These are phyloP conservation scores for Sungouiella thailandica DNA, from an alignment of 805 yeast species.

Conservation along the genomic window DNA sequence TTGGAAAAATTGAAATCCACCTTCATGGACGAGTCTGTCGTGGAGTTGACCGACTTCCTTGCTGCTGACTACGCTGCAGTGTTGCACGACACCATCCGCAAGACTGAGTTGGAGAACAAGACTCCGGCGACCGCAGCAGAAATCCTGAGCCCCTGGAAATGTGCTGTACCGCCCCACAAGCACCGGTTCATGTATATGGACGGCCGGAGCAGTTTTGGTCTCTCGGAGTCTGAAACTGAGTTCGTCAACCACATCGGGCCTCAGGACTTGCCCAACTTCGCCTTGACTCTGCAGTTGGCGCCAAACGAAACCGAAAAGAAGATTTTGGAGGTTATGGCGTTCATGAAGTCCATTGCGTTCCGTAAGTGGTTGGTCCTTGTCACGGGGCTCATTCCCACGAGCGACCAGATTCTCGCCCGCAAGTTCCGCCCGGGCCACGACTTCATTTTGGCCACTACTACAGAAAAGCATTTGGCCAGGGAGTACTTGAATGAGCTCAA, in stretches of 20 bases:
- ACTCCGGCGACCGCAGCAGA: conserved; percentile 56
- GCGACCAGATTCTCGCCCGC: conserved; percentile 69
- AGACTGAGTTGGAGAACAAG: conserved; percentile 54
- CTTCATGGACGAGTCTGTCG: conserved; percentile 65
- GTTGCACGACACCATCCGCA: conserved; percentile 46
- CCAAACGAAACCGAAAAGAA: conserved; percentile 26
- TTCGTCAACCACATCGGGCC: conserved; percentile 32
- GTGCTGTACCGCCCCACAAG: conserved; percentile 92
- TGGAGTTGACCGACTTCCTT: conserved; percentile 63
- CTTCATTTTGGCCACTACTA: conserved; percentile 80
- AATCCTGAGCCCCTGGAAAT: conserved; percentile 73
- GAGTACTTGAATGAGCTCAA: conserved; percentile 30
- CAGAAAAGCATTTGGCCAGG: conserved; percentile 35
- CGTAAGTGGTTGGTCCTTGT: conserved; percentile 62
- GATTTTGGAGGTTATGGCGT: conserved; percentile 50
- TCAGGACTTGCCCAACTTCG: conserved; percentile 56
- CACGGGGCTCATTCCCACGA: conserved; percentile 57
- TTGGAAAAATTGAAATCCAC: conserved; percentile 36
- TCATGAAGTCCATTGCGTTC: conserved; percentile 60
- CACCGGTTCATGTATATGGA: conserved; percentile 82
- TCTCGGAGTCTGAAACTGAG: conserved; percentile 29
- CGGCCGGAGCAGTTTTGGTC: conserved; percentile 42
- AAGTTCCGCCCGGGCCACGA: conserved; percentile 95
- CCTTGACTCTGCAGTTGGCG: conserved; percentile 19
- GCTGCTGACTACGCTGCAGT: conserved; percentile 46